A percentile compares a stretch with the other conserved stretches of the same genome.
Conservation (phyloP, 441 rosid species). For the Macaranga tanarius region DNA sequence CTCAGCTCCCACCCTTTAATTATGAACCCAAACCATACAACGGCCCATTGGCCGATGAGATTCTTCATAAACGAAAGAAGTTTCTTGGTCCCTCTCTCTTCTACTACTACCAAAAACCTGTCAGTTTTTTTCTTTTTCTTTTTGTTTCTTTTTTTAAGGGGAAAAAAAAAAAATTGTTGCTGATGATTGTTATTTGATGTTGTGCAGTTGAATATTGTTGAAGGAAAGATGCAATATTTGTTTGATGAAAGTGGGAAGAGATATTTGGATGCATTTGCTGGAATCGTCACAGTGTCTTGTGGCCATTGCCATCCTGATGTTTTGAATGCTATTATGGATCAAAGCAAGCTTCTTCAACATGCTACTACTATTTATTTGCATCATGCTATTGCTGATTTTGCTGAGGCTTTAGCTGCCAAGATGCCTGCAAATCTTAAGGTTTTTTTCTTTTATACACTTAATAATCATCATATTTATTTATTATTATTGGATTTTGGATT, state of each 20-base stretch:
- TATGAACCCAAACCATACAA: constrained; percentile 58
- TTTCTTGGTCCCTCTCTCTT: constrained; percentile 86
- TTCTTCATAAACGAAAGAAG: constrained; percentile 65
- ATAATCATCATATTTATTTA: background rate
- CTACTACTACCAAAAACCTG: constrained; percentile 81
- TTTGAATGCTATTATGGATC: constrained; percentile 63
- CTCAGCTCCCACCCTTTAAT: constrained; percentile 67
- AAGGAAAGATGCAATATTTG: constrained; percentile 97
- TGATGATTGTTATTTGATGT: background rate
- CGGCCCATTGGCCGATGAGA: constrained; percentile 69
- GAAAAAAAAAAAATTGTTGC: background rate
- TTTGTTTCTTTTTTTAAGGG: background rate
- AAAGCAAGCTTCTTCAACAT: constrained; percentile 85
- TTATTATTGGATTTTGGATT: no score
- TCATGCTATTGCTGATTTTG: constrained; percentile 81
- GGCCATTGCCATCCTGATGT: constrained; percentile 93
- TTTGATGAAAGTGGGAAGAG: constrained; percentile 78
- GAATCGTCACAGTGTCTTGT: constrained; percentile 86
- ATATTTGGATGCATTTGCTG: constrained; percentile 86
- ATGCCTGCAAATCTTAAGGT: constrained; percentile 95
- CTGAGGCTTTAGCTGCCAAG: constrained; percentile 84
- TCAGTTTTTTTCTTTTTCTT: constrained; percentile 22
- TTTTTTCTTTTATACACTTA: background rate
- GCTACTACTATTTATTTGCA: constrained; percentile 85
- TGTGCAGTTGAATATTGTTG: constrained; percentile 73